Base-by-base conservation (phyloP, 2,329 filamentous ascomycete species). In the Diaporthe citrichinensis region DNA sequence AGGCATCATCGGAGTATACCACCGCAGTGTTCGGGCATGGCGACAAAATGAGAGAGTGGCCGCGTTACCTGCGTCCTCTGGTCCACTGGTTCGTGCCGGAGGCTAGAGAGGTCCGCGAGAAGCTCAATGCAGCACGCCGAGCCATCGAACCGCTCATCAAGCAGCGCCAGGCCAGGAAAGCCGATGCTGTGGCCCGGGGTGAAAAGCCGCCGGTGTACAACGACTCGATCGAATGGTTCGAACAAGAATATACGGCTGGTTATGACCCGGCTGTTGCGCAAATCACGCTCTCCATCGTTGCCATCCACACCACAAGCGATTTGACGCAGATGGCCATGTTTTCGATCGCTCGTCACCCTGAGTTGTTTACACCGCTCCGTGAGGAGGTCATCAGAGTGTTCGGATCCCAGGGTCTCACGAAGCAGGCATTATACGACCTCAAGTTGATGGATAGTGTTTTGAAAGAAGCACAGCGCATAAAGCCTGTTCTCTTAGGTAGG, bases 281-380 rank as follows among this genome's bases (percentile, higher is more conserved):
- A 41, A 75, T 81, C 4, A 69, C 77, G 0, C 71, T 81, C 4
- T 77, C 78, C 0, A 67, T 80, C 23, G 80, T 74, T 2, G 78
- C 80, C 14, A 78, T 81, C 14, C 78, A 80, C 58, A 81, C 76
- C 10, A 81, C 78, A 1, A 78, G 72, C 17, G 80, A 80, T 34
- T 44, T 79, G 4, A 72, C 79, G 1, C 59, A 73, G 20, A 76
- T 78, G 31, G 73, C 74, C 7, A 77, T 81, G 77, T 62, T 79
- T 6, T 76, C 80, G 39, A n/a, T 81, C 23, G 76, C 75, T 5
- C 28, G 57, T 5, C 62, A 81, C 57, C 78, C 80, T 2, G 74
- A 81, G 23, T 62, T 79, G 2, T 53, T 81, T 15, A 28, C 77
- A 8, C 75, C 79, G 5, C 58, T 82, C 23, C 73, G 80, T 5